Evolutionary conservation across 345 rosid species (phyloP).

Genomic region (Dipteronia dyeriana): DNA sequence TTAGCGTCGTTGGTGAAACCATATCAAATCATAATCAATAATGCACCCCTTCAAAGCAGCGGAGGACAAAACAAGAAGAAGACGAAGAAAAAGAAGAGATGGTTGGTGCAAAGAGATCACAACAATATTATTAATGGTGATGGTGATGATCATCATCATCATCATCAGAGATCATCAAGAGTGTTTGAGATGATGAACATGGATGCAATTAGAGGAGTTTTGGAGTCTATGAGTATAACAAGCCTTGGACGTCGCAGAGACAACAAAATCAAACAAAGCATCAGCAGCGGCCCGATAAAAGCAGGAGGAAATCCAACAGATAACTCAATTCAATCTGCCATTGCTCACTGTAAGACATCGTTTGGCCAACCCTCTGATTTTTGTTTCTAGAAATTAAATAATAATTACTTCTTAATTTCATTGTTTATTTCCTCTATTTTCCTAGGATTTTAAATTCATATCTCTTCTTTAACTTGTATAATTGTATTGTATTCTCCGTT

Average conservation of each 20-base stretch:
- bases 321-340: conserved; percentile 44
- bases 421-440: not conserved
- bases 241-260: not conserved
- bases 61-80: not conserved
- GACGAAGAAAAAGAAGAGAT: not conserved
- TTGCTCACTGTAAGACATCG: conserved; percentile 48
- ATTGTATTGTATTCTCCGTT: not conserved
- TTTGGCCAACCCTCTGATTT: conserved; percentile 27
- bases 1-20: conserved; percentile 32
- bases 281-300: conserved; percentile 13
- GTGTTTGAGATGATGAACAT: conserved; percentile 14
- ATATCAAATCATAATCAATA: conserved; percentile 6
- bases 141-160: too few species aligned
- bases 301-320: not conserved
- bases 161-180: conserved; percentile 4
- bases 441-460: not conserved
- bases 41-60: not conserved
- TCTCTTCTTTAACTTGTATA: not conserved
- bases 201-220: conserved; percentile 16
- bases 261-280: not conserved
- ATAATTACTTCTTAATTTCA: not conserved
- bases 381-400: not conserved
- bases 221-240: conserved; percentile 11
- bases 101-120: too few species aligned
- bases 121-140: too few species aligned